phyloP scores from a whole-genome alignment of 768 basidiomycete genomes.

The Pleurotus giganteus region DNA sequence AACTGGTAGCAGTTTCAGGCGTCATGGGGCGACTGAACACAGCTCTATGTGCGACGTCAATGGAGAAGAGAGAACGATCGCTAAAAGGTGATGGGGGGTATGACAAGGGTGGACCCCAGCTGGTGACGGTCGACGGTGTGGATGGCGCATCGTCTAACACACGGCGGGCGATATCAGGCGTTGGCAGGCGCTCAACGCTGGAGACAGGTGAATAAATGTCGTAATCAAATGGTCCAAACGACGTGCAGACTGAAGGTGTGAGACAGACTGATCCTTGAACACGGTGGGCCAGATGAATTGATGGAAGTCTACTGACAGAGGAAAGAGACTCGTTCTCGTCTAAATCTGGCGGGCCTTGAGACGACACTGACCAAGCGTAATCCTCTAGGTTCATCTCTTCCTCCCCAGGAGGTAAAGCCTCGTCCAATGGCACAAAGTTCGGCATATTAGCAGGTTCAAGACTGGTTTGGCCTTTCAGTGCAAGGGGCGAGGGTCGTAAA shows the following conservation, averaged over 20 bases:
- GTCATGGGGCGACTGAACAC: conserved; percentile 43
- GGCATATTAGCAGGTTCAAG: conserved; percentile 53
- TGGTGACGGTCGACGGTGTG: conserved; percentile 47
- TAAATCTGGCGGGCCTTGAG: conserved; percentile 54
- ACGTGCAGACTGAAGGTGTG: conserved; percentile 53
- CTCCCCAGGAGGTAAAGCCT: conserved; percentile 23
- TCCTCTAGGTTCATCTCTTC: conserved; percentile 60
- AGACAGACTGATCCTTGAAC: conserved; percentile 54
- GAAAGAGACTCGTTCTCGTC: conserved; percentile 36
- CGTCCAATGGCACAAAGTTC: conserved; percentile 36
- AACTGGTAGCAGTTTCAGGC: conserved; percentile 39
- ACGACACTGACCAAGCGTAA: conserved; percentile 69
- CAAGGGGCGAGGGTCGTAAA: conserved; percentile 45
- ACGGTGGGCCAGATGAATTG: conserved; percentile 56
- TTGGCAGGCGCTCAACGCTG: conserved; percentile 38
- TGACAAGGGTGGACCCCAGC: conserved; percentile 42
- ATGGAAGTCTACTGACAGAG: conserved; percentile 40
- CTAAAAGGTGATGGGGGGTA: conserved; percentile 28
- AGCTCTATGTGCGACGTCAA: conserved; percentile 43
- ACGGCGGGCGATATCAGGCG: conserved; percentile 59
- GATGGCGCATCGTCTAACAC: conserved; percentile 52
- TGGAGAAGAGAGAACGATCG: conserved; percentile 33
- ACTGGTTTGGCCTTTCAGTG: conserved; percentile 46
- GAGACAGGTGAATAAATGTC: conserved; percentile 35
- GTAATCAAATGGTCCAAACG: conserved; percentile 54